These are phyloP conservation scores for Psilocybe cyanescens DNA, from an alignment of 768 basidiomycete species.

Conservation along the genomic window DNA sequence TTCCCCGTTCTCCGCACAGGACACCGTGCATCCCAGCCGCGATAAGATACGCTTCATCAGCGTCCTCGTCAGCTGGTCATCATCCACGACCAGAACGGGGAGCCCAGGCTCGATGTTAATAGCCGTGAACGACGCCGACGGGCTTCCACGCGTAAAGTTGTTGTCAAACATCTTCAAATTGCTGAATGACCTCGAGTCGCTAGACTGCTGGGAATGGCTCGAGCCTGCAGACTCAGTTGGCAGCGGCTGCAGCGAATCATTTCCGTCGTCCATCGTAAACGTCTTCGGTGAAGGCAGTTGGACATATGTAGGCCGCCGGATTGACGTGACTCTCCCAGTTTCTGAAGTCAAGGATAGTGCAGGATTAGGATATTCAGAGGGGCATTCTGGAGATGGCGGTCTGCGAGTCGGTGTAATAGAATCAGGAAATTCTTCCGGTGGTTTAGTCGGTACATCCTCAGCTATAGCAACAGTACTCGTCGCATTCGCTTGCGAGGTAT, in stretches of 20 bases:
- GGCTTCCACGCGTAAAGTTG: constrained; percentile 39
- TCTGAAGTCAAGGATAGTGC: constrained; percentile 2
- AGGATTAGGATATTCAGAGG: not conserved
- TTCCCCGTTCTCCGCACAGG: constrained; percentile 84
- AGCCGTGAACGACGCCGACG: constrained; percentile 38
- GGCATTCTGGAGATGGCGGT: not conserved
- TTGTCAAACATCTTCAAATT: constrained; percentile 43
- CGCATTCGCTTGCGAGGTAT: not conserved
- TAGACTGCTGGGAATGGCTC: constrained; percentile 25
- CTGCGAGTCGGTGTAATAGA: not conserved
- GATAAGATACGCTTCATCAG: constrained; percentile 81
- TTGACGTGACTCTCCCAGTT: constrained; percentile 11
- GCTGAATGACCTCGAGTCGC: constrained; percentile 24
- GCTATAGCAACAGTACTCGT: not conserved
- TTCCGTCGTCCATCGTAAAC: constrained; percentile 32
- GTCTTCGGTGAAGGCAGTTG: constrained; percentile 36
- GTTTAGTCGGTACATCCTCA: constrained; percentile 17
- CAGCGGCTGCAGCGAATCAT: constrained; percentile 12
- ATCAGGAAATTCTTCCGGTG: constrained; percentile 1
- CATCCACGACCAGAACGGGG: constrained; percentile 80
- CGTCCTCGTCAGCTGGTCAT: constrained; percentile 78
- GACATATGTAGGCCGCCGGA: constrained; percentile 41
- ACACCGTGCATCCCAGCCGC: constrained; percentile 79
- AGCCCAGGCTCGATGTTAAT: constrained; percentile 54
- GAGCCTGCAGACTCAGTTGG: constrained; percentile 24